Conservation (phyloP, 352 stramenopile species). For the Pythium aristosporum region DNA sequence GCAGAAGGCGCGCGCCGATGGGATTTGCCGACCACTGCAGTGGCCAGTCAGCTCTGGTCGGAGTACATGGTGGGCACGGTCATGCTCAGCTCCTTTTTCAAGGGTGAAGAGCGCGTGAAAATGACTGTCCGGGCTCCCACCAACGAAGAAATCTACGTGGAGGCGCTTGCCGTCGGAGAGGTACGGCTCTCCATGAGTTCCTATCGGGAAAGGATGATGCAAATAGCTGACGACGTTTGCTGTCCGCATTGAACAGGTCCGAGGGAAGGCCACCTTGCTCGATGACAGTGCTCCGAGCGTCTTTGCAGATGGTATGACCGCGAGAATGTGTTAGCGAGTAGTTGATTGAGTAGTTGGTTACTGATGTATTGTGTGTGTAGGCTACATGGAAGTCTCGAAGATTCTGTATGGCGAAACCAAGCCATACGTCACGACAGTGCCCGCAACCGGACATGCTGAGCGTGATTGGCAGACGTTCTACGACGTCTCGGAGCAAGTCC, state of each 20-base stretch:
- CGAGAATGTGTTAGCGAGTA: neutral
- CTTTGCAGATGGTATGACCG: slow-evolving; percentile 18
- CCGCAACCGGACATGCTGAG: slow-evolving; percentile 58
- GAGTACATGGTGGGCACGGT: slow-evolving; percentile 85
- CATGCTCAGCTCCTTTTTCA: slow-evolving; percentile 89
- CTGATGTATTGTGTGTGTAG: slow-evolving; percentile 7
- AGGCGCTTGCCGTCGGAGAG: slow-evolving; percentile 78
- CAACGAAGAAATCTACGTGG: slow-evolving; percentile 71
- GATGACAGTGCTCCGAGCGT: slow-evolving; percentile 22
- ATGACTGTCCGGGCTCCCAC: slow-evolving; percentile 61
- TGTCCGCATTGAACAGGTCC: neutral
- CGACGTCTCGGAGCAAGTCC: slow-evolving; percentile 81
- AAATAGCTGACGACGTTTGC: neutral
- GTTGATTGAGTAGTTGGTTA: neutral
- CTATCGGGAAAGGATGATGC: neutral
- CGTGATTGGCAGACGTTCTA: slow-evolving; percentile 84
- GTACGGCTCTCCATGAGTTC: slow-evolving; percentile 16
- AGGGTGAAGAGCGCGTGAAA: slow-evolving; percentile 85
- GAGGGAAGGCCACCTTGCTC: slow-evolving; percentile 54
- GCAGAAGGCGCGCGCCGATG: slow-evolving; percentile 59
- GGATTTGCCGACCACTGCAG: slow-evolving; percentile 39
- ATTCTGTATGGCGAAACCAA: slow-evolving; percentile 72
- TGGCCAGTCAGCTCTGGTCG: slow-evolving; percentile 67
- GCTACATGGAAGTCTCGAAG: slow-evolving; percentile 76
- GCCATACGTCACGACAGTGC: slow-evolving; percentile 77